A percentile compares a stretch with the other conserved stretches of the same genome.
These are phyloP conservation scores for Ramalina intermedia DNA, from an alignment of 495 filamentous ascomycete species.

Conservation along the genomic window DNA sequence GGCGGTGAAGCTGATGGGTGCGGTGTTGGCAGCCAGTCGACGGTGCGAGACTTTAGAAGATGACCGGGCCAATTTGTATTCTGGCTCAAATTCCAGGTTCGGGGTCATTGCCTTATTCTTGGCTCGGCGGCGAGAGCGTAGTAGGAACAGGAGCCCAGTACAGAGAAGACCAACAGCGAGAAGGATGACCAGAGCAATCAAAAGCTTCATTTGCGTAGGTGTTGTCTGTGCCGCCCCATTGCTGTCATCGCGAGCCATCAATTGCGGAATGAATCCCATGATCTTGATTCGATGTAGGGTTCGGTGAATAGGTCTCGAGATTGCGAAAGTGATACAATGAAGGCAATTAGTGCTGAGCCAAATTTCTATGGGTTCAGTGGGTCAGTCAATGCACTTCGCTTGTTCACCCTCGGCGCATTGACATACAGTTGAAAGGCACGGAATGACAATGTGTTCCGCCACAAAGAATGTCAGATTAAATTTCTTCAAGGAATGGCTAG, in stretches of 20 bases:
- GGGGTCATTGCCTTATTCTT: slow-evolving; percentile 24
- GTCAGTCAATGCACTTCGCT: too few species aligned
- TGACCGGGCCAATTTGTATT: slow-evolving; percentile 31
- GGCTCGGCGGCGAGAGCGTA: slow-evolving; percentile 50
- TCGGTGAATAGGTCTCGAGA: background rate
- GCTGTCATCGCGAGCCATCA: slow-evolving; percentile 38
- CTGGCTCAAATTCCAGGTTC: slow-evolving; percentile 40
- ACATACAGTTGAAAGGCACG: background rate
- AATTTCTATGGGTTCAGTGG: too few species aligned
- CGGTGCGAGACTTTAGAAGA: slow-evolving; percentile 31
- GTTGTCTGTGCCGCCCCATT: slow-evolving; percentile 30
- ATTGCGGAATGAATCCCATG: slow-evolving; percentile 14
- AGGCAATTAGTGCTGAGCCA: background rate
- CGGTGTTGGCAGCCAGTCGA: slow-evolving; percentile 53
- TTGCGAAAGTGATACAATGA: background rate
- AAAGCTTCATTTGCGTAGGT: slow-evolving; percentile 49
- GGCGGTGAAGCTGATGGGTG: slow-evolving; percentile 59
- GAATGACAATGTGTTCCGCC: background rate
- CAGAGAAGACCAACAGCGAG: slow-evolving; percentile 45
- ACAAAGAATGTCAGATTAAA: background rate
- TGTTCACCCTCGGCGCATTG: too few species aligned
- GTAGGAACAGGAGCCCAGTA: slow-evolving; percentile 37
- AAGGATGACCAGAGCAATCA: slow-evolving; percentile 68
- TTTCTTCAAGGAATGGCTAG: slow-evolving; percentile 33
- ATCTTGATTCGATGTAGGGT: background rate